Conservation (phyloP, 495 filamentous ascomycete genomes). For the Aspergillus cristatus region DNA sequence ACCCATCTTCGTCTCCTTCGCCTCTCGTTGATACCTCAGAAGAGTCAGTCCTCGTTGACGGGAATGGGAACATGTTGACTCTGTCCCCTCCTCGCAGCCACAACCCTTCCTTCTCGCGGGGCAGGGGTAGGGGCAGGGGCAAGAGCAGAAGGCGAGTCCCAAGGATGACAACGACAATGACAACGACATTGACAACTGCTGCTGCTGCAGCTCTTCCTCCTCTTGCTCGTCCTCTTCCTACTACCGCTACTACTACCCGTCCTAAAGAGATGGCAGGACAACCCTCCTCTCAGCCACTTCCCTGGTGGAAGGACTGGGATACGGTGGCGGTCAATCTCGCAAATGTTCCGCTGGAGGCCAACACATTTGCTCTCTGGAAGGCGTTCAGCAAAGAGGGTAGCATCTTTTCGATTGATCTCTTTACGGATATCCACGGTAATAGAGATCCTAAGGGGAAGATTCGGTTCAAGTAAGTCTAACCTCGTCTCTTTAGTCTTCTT, state of each 20-base stretch:
- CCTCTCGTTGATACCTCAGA: neutral
- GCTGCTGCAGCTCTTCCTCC: too few relatives aligned
- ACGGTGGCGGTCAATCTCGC: constrained; percentile 27
- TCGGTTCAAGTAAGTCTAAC: constrained; percentile 31
- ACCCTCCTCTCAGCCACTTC: constrained; percentile 4
- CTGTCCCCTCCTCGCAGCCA: neutral
- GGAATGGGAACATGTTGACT: too few relatives aligned
- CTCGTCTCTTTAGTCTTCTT: too few relatives aligned
- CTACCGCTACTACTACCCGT: neutral
- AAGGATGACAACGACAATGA: too few relatives aligned
- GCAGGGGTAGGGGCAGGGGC: too few relatives aligned
- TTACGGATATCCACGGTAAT: constrained; percentile 23
- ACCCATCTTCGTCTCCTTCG: neutral
- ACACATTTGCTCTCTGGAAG: constrained; percentile 26
- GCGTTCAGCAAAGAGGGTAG: constrained; percentile 31
- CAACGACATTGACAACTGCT: too few relatives aligned
- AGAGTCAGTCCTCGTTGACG: neutral
- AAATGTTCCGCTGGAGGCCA: constrained; percentile 23
- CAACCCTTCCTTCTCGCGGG: neutral
- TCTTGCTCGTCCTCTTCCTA: neutral
- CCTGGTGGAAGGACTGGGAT: constrained; percentile 31
- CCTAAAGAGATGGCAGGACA: neutral
- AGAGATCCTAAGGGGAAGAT: constrained; percentile 22
- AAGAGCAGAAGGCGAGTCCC: too few relatives aligned
- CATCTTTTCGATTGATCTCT: constrained; percentile 36